A percentile compares a stretch with the other conserved stretches of the same genome.
These are phyloP conservation scores for Oxyria digyna DNA, from an alignment of 148 eudicot species.

Conservation along the genomic window DNA sequence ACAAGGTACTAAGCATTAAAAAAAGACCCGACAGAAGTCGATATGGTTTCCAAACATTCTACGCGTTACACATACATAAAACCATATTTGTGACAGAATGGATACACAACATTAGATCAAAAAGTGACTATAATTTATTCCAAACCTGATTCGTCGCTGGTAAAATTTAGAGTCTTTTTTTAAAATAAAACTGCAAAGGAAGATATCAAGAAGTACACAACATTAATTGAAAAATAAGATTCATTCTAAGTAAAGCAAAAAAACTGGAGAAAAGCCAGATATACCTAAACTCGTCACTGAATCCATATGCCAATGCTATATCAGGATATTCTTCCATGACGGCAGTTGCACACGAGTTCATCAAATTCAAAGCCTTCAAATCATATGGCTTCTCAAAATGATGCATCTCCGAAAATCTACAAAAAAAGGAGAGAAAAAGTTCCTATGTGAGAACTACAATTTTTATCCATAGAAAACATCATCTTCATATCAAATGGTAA, in stretches of 20 bases:
- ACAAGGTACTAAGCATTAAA: background rate
- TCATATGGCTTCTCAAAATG: conserved; percentile 74
- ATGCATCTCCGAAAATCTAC: conserved; percentile 59
- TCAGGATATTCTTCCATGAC: conserved; percentile 64
- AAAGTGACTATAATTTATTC: background rate
- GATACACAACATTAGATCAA: background rate
- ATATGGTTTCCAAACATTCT: background rate
- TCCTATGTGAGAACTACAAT: too few species aligned
- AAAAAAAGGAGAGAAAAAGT: background rate
- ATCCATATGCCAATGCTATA: conserved; percentile 66
- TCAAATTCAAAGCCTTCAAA: conserved; percentile 57
- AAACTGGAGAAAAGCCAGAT: conserved; percentile 1
- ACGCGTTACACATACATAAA: background rate
- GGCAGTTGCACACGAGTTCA: conserved; percentile 69
- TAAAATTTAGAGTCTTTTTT: conserved; percentile 55
- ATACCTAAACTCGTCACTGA: conserved; percentile 72
- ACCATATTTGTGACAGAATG: background rate
- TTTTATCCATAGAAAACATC: background rate
- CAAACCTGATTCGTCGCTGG: conserved; percentile 79
- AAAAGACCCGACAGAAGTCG: background rate
- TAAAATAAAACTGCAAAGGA: conserved; percentile 59
- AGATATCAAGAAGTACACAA: conserved; percentile 5
- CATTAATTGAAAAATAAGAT: background rate
- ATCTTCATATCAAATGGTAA: background rate
- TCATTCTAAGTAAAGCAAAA: background rate